A percentile compares a stretch with the other conserved stretches of the same genome.
Evolutionary conservation across 2,329 filamentous ascomycete genomes (phyloP).

Genomic region (Cadophora gregata): DNA sequence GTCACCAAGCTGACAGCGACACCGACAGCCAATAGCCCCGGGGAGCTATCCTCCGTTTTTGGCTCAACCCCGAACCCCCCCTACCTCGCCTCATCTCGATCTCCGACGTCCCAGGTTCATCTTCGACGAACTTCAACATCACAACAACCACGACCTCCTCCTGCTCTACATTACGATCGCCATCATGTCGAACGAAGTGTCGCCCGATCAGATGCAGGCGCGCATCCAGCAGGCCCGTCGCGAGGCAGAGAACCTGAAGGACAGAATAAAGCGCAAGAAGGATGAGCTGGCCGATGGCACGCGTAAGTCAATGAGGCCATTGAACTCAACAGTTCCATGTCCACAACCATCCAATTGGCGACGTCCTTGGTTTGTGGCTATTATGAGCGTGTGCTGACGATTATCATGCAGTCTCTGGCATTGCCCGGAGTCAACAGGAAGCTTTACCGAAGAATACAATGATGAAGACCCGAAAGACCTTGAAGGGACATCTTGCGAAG

Average conservation of each 20-base stretch:
- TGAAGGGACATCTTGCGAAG: conserved; percentile 98
- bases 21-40: conserved; percentile 29
- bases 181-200: conserved; percentile 61
- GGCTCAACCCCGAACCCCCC: conserved; percentile 34
- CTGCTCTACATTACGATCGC: conserved; percentile 28
- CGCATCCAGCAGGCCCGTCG: conserved; percentile 90
- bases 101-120: conserved; percentile 26
- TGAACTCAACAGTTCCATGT: neutral
- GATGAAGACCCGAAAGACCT: conserved; percentile 96
- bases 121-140: conserved; percentile 2
- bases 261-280: conserved; percentile 99
- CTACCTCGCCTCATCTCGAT: conserved; percentile 30
- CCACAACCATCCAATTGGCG: conserved; percentile 25
- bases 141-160: conserved; percentile 24
- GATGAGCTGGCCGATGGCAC: conserved; percentile 98
- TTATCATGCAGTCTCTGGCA: conserved; percentile 75
- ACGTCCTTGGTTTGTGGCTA: neutral
- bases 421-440: conserved; percentile 92
- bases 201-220: conserved; percentile 85
- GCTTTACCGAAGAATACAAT: conserved; percentile 85
- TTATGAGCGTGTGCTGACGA: conserved; percentile 30
- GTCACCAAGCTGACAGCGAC: conserved; percentile 3
- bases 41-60: conserved; percentile 39
- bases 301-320: conserved; percentile 68
- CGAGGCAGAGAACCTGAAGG: conserved; percentile 97